Evolutionary conservation across 75 land plant species (phyloP).

Genomic region (Adiantum capillusveneris): DNA sequence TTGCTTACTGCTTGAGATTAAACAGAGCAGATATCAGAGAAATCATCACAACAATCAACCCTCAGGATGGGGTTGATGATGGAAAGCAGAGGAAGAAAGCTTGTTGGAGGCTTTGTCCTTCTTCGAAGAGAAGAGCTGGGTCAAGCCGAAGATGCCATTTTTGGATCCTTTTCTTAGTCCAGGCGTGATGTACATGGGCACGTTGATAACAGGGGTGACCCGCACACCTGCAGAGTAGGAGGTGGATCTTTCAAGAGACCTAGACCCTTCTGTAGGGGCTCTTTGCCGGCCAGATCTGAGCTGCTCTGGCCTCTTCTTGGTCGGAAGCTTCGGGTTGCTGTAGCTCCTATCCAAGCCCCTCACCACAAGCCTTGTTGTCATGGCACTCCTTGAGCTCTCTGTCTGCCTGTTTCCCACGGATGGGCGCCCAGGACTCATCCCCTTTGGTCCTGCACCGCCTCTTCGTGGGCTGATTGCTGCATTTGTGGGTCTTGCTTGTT

Average conservation of each 20-base stretch:
- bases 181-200: constrained; percentile 1
- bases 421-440: background rate
- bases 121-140: too few species aligned
- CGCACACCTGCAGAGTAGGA: background rate
- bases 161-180: background rate
- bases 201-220: constrained; percentile 2
- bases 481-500: background rate
- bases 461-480: background rate
- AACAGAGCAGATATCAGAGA: too few species aligned
- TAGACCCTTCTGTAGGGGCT: too few species aligned
- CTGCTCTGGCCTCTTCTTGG: constrained; percentile 2
- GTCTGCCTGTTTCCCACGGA: background rate
- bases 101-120: too few species aligned
- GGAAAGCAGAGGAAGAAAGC: too few species aligned
- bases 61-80: too few species aligned
- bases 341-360: background rate
- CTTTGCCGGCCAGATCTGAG: background rate
- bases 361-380: constrained; percentile 1
- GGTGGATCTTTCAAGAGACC: background rate
- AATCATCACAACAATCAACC: too few species aligned
- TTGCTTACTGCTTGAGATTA: too few species aligned
- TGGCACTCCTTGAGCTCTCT: background rate
- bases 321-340: background rate
- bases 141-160: background rate
- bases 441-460: background rate